Conservation (phyloP, 2,329 filamentous ascomycete species). For the Dactylonectria macrodidyma region DNA sequence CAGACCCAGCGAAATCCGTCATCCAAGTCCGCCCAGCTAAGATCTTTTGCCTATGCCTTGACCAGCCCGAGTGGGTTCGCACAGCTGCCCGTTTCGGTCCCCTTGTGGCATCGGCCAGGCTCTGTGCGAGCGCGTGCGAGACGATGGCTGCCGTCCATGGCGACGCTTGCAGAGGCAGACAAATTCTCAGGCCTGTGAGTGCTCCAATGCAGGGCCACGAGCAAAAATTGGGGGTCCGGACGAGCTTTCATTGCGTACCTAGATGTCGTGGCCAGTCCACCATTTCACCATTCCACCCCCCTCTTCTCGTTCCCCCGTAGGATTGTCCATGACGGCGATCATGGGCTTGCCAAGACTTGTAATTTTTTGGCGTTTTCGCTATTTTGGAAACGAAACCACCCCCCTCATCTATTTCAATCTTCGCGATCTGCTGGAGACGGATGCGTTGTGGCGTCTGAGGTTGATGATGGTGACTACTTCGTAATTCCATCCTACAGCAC, state of each 20-base stretch:
- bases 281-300: conserved; percentile 2
- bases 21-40: conserved; percentile 16
- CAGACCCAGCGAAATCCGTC: conserved; percentile 29
- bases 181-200: conserved; percentile 40
- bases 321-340: conserved; percentile 38
- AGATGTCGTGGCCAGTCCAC: conserved; percentile 41
- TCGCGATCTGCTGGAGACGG: neutral
- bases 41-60: neutral
- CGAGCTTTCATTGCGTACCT: conserved; percentile 38
- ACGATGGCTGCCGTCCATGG: conserved; percentile 10
- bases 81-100: conserved; percentile 34
- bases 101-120: conserved; percentile 37
- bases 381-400: conserved; percentile 22
- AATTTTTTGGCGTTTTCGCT: neutral
- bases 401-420: conserved; percentile 12
- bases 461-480: conserved; percentile 13
- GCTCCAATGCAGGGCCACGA: conserved; percentile 28
- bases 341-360: conserved; percentile 14
- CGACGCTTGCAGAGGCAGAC: conserved; percentile 39
- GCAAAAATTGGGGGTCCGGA: conserved; percentile 30
- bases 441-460: conserved; percentile 13
- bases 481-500: too few species aligned
- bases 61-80: conserved; percentile 22
- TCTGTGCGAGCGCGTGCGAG: conserved; percentile 14
- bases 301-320: conserved; percentile 25